phyloP scores from a whole-genome alignment of 2,329 filamentous ascomycete species.

The Pseudogymnoascus verrucosus region DNA sequence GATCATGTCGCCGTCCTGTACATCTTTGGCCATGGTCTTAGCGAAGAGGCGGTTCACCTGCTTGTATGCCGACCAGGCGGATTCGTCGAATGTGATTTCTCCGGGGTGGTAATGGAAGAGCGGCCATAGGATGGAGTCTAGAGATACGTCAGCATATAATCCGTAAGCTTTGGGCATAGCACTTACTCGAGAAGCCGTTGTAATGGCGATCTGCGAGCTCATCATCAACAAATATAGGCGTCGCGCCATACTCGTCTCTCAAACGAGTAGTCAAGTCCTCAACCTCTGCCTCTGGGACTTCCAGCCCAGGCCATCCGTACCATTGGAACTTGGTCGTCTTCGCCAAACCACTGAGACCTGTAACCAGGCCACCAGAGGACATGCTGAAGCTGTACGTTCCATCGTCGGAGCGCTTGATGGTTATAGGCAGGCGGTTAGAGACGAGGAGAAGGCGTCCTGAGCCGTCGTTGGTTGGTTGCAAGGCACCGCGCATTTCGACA shows the following conservation, averaged over 20 bases:
- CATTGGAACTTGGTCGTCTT: slow-evolving; percentile 94
- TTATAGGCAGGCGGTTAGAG: slow-evolving; percentile 92
- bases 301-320: slow-evolving; percentile 96
- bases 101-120: slow-evolving; percentile 98
- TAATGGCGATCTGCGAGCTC: slow-evolving; percentile 93
- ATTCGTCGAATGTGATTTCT: slow-evolving; percentile 96
- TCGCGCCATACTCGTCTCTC: slow-evolving; percentile 79
- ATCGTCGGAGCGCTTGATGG: slow-evolving; percentile 88
- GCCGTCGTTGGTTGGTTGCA: not conserved
- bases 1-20: slow-evolving; percentile 87
- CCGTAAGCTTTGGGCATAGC: not conserved
- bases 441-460: slow-evolving; percentile 62
- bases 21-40: slow-evolving; percentile 75
- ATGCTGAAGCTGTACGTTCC: slow-evolving; percentile 90
- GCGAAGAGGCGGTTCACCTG: slow-evolving; percentile 92
- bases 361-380: slow-evolving; percentile 94
- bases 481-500: not conserved
- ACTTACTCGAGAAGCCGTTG: slow-evolving; percentile 91
- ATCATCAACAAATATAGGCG: slow-evolving; percentile 88
- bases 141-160: not conserved
- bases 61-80: slow-evolving; percentile 85
- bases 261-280: slow-evolving; percentile 66
- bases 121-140: slow-evolving; percentile 96
- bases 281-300: slow-evolving; percentile 80
- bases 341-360: slow-evolving; percentile 80